phyloP scores from a whole-genome alignment of 768 basidiomycete genomes.

The Tricholoma sp. region DNA sequence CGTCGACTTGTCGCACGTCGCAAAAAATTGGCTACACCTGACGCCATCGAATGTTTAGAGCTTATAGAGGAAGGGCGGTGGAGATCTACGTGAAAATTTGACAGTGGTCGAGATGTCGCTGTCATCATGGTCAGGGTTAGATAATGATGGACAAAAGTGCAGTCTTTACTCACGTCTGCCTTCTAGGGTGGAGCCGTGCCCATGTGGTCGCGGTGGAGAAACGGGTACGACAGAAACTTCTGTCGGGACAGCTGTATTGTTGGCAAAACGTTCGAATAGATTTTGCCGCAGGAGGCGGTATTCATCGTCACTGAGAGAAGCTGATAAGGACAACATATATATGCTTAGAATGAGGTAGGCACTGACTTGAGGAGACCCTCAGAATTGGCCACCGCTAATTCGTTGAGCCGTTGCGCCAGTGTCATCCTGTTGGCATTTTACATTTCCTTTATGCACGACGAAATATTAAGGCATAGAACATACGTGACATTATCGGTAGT shows the following conservation, averaged over 20 bases:
- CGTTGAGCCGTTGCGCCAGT: constrained; percentile 76
- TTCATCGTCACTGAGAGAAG: constrained; percentile 65
- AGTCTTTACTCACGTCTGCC: constrained; percentile 26
- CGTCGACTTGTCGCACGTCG: constrained; percentile 42
- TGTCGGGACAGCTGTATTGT: constrained; percentile 48
- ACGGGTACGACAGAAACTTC: constrained; percentile 63
- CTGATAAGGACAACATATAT: background rate
- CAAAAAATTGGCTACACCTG: constrained; percentile 47
- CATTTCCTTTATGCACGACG: constrained; percentile 3
- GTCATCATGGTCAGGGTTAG: constrained; percentile 2
- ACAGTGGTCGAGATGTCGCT: constrained; percentile 32
- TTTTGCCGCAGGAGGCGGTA: constrained; percentile 81
- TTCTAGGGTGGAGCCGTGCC: constrained; percentile 21
- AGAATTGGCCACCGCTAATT: constrained; percentile 74
- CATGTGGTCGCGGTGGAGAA: constrained; percentile 29
- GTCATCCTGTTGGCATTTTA: constrained; percentile 47
- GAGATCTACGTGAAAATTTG: constrained; percentile 37
- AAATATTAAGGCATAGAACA: constrained; percentile 17
- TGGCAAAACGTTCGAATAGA: constrained; percentile 75
- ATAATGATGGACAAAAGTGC: background rate
- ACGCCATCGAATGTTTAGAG: constrained; percentile 48
- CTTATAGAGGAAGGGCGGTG: constrained; percentile 47
- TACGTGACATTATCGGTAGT: constrained; percentile 54
- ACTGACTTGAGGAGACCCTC: constrained; percentile 74
- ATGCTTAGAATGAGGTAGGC: background rate